phyloP scores from a whole-genome alignment of 108 stramenopile genomes.

The Discostella stelligeroides region DNA sequence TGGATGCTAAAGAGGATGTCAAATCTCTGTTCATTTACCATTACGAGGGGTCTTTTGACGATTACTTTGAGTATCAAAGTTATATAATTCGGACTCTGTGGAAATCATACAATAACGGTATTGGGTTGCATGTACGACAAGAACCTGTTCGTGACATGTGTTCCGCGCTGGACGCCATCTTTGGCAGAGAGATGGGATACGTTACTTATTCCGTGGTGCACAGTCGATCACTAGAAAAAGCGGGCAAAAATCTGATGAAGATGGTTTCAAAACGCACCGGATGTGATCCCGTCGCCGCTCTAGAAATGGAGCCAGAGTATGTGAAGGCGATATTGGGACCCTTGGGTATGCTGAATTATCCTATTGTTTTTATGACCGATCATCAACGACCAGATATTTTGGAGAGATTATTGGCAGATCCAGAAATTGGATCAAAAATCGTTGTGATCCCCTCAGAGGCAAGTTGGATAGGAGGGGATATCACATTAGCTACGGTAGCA shows the following conservation, averaged over 20 bases:
- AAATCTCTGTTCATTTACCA: conserved; percentile 19
- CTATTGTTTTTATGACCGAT: conserved; percentile 48
- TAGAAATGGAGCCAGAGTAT: conserved; percentile 45
- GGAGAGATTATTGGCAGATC: conserved; percentile 27
- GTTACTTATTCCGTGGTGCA: conserved; percentile 27
- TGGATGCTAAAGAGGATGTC: conserved; percentile 27
- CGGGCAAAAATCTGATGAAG: neutral
- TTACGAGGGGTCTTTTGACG: conserved; percentile 16
- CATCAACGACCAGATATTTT: conserved; percentile 26
- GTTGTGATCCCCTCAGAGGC: conserved; percentile 16
- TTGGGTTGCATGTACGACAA: neutral
- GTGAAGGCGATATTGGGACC: conserved; percentile 42
- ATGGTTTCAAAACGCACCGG: neutral
- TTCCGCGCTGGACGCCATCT: conserved; percentile 19
- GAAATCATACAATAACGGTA: conserved; percentile 33
- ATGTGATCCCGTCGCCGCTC: conserved; percentile 33
- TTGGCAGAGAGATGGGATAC: conserved; percentile 2
- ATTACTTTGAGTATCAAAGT: conserved; percentile 22
- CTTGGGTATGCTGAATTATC: conserved; percentile 33
- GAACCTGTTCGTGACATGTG: conserved; percentile 30
- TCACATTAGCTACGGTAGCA: conserved; percentile 26
- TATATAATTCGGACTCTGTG: conserved; percentile 19
- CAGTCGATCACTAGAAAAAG: conserved; percentile 13
- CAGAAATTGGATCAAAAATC: conserved; percentile 27
- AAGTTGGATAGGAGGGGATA: conserved; percentile 43